Conservation (phyloP, 345 rosid genomes). For the Microthlaspi erraticum region DNA sequence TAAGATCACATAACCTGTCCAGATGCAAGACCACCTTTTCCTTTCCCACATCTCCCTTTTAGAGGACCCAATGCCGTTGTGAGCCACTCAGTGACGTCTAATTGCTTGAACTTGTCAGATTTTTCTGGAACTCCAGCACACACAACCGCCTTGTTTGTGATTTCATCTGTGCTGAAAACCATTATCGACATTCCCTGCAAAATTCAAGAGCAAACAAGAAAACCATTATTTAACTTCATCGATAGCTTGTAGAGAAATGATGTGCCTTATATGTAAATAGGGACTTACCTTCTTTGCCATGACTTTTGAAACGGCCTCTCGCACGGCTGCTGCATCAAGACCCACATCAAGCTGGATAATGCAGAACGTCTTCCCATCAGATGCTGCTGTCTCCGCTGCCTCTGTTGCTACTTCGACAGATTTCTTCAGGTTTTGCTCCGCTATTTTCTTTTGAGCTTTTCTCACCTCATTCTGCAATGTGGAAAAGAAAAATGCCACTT, state of each 20-base stretch:
- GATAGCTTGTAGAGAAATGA: not conserved
- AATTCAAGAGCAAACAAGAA: constrained; percentile 14
- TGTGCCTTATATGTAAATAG: not conserved
- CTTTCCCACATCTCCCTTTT: constrained; percentile 90
- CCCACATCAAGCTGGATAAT: constrained; percentile 80
- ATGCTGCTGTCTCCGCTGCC: constrained; percentile 69
- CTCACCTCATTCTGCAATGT: constrained; percentile 63
- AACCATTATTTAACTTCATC: not conserved
- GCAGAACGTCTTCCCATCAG: constrained; percentile 77
- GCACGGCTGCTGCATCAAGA: constrained; percentile 90
- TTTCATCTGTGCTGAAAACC: constrained; percentile 88
- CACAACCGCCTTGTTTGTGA: constrained; percentile 82
- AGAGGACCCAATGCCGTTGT: constrained; percentile 76
- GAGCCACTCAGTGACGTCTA: constrained; percentile 93
- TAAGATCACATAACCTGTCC: constrained; percentile 71
- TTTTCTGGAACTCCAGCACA: constrained; percentile 91
- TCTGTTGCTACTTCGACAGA: constrained; percentile 67
- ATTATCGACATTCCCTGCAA: constrained; percentile 79
- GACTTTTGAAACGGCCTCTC: constrained; percentile 89
- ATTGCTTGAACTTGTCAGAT: constrained; percentile 54
- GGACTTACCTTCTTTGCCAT: constrained; percentile 64
- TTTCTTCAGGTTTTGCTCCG: constrained; percentile 78
- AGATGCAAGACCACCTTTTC: constrained; percentile 86
- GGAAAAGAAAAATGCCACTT: constrained; percentile 4
- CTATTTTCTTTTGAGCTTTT: constrained; percentile 87